Conservation (phyloP, 768 basidiomycete genomes). For the Sarcomyxa edulis region DNA sequence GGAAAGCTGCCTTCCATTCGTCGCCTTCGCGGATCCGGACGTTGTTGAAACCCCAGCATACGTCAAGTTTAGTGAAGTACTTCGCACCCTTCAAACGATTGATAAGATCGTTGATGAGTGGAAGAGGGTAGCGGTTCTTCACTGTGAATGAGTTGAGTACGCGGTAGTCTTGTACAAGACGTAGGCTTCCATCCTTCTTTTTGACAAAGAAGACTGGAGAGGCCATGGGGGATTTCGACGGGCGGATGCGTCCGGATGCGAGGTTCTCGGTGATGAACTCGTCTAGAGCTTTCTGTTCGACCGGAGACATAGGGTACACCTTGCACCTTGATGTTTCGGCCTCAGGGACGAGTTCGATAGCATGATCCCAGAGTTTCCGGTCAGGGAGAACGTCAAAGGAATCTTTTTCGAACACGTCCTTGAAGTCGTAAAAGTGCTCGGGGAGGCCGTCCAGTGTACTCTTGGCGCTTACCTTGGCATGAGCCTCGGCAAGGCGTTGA, state of each 20-base stretch:
- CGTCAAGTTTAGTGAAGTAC: conserved; percentile 31
- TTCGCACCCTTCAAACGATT: conserved; percentile 16
- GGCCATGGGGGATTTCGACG: conserved; percentile 18
- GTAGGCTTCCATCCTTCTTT: conserved; percentile 18
- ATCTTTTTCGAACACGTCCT: no score
- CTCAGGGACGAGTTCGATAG: conserved; percentile 27
- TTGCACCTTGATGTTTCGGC: conserved; percentile 17
- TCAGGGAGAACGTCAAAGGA: conserved; percentile 21
- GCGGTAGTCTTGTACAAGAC: conserved; percentile 26
- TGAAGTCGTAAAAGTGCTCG: no score
- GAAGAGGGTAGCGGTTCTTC: conserved; percentile 30
- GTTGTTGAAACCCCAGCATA: conserved; percentile 30
- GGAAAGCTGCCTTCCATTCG: conserved; percentile 10
- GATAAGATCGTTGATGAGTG: conserved; percentile 22
- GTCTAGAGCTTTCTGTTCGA: conserved; percentile 23
- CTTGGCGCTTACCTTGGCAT: no score
- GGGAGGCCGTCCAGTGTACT: no score
- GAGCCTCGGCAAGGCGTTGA: no score
- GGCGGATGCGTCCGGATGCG: conserved; percentile 15
- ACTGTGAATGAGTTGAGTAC: conserved; percentile 28
- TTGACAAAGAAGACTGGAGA: conserved; percentile 19
- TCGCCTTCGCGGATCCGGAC: conserved; percentile 9
- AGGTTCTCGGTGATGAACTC: conserved; percentile 23
- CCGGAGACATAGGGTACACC: no score
- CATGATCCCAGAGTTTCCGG: conserved; percentile 25